Evolutionary conservation across 1,284 basidiomycete genomes (phyloP).

Genomic region (Athelia sp.): DNA sequence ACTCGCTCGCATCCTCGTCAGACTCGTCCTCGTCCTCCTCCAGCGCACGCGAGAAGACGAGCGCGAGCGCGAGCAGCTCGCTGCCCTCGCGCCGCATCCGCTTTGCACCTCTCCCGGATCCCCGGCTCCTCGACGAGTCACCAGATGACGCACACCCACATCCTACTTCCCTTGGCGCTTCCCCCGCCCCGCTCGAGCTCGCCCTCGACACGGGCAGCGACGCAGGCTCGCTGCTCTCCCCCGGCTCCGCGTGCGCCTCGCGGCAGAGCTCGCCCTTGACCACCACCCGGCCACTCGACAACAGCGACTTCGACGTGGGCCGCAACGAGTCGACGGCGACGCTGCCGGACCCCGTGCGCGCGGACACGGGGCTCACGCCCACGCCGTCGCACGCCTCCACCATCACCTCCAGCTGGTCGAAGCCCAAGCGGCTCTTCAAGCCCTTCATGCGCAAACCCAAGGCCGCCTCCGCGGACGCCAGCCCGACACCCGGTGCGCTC

Average conservation of each 20-base stretch:
- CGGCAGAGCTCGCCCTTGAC: slow-evolving; percentile 4
- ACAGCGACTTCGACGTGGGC: slow-evolving; percentile 9
- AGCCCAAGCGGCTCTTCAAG: slow-evolving; percentile 21
- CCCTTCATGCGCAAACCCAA: slow-evolving; percentile 24
- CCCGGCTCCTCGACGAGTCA: slow-evolving; percentile 25
- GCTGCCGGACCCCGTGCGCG: slow-evolving; percentile 12
- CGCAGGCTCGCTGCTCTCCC: slow-evolving; percentile 10
- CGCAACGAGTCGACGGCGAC: slow-evolving; percentile 18
- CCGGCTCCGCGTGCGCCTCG: slow-evolving; percentile 9
- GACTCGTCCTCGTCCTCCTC: not conserved
- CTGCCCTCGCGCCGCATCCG: slow-evolving; percentile 38
- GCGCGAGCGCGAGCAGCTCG: not conserved
- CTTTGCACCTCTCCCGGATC: slow-evolving; percentile 76
- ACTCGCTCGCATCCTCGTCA: not conserved
- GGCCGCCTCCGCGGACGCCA: slow-evolving; percentile 31
- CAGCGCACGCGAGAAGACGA: too few relatives aligned
- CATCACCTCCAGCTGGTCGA: slow-evolving; percentile 29
- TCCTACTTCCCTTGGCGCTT: slow-evolving; percentile 36
- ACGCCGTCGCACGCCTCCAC: slow-evolving; percentile 20
- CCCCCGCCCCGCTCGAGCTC: slow-evolving; percentile 31
- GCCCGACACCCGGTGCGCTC: slow-evolving; percentile 37
- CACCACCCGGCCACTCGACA: slow-evolving; percentile 5
- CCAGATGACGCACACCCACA: slow-evolving; percentile 18
- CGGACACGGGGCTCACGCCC: slow-evolving; percentile 10
- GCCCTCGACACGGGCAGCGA: slow-evolving; percentile 1